phyloP scores from a whole-genome alignment of 371 early-diverging fungal genomes.

The Saksenaea oblongispora region DNA sequence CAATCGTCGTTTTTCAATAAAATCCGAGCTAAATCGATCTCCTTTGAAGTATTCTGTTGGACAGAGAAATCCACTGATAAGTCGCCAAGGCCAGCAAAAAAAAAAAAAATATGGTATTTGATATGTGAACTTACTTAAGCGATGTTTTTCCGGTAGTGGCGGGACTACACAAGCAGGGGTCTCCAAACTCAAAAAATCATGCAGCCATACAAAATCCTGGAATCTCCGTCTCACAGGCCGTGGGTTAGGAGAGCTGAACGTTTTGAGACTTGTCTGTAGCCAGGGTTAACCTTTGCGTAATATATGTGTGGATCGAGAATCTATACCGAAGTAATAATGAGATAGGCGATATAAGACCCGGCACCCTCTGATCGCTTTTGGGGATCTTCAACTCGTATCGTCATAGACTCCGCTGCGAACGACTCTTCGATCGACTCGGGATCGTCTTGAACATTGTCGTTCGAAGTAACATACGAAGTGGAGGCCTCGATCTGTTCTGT shows the following conservation, averaged over 20 bases:
- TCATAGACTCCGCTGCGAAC: constrained; percentile 30
- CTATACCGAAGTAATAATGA: neutral
- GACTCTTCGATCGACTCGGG: neutral
- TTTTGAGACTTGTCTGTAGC: constrained; percentile 2
- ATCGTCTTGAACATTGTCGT: neutral
- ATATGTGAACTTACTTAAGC: constrained; percentile 66
- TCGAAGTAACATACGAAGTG: neutral
- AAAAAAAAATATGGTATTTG: too few species aligned
- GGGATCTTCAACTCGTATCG: constrained; percentile 71
- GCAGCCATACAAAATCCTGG: constrained; percentile 84
- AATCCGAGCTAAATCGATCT: constrained; percentile 89
- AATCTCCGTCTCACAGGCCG: constrained; percentile 70
- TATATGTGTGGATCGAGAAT: neutral
- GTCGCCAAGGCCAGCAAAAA: neutral
- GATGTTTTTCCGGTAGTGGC: constrained; percentile 86
- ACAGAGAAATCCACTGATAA: neutral
- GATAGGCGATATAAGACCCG: constrained; percentile 1
- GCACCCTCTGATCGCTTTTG: constrained; percentile 50
- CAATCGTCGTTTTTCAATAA: constrained; percentile 81
- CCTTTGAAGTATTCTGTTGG: constrained; percentile 90
- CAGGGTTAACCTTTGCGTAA: neutral
- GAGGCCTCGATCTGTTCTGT: neutral
- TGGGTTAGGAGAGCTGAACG: constrained; percentile 4
- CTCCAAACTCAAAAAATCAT: constrained; percentile 61
- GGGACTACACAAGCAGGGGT: constrained; percentile 75